Evolutionary conservation across 116 monocot genomes (phyloP), one percentile per base, ranked within the genome.

Genomic region (Iris pallida): DNA sequence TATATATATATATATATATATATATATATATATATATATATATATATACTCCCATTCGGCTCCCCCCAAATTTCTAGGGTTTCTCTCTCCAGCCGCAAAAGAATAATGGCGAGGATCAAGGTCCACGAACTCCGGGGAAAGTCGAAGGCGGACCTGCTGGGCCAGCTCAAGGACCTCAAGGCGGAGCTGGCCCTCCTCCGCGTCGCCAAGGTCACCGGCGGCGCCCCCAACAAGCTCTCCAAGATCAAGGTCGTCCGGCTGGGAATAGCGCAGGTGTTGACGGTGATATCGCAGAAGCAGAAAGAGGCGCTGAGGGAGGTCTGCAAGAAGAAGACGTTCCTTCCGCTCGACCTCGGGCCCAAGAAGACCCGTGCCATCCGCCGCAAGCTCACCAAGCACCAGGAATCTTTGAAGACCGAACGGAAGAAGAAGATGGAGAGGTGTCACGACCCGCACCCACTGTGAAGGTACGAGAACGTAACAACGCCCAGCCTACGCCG

Each of bases 201-300:
- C n/a, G 85, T 85, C 14, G 81, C 85, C 60, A 85, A 85, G 57
- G 81, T 81, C 41, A 85, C 85, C 14, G 81, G 85, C 12, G 85
- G 81, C 13, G 85, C 85, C 46, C 80, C 85, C 20, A 81, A 85
- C 75, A 85, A 85, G 71, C 81, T 85, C 20, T 85, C 85, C 5
- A 85, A 85, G 72, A 85, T 85, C 20, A 85, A 85, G 72, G 67
- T 74, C 5, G 74, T 74, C 49, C 57, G 74, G 74, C 49, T 66
- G 1, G 66, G 66, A 59, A 74, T 74, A 40, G 74, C 67, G 7
- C 74, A 74, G 57, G 74, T 74, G 8, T 59, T 74, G 66, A 74
- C 74, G n/a, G 74, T 74, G 66, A 74, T 67, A 10, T 74, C 74
- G 6, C 74, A 74, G 81, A 85, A 81, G 68, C 85, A 85, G 69